Base-by-base conservation (phyloP, 257 asterid genomes). In the Lycium barbarum region DNA sequence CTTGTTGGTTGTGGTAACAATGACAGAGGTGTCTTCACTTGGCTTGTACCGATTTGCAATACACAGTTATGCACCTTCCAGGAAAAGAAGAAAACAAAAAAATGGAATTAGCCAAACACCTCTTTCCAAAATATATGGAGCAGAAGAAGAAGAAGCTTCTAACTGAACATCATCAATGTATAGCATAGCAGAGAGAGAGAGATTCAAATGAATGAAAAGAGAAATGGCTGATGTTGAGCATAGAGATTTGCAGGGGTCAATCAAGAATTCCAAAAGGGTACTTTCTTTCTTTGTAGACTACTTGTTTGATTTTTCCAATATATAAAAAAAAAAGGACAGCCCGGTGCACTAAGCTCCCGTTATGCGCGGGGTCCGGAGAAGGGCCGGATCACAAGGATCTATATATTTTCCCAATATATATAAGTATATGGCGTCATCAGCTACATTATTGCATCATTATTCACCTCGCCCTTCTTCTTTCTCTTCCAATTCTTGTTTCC, bases 391-490 rank as follows among this genome's bases (percentile, higher is more conserved):
- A n/a, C n/a, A n/a, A n/a, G n/a, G n/a, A n/a, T n/a, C n/a, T n/a
- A n/a, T n/a, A n/a, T n/a, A 5, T 38, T 38, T 38, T 38, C n/a
- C n/a, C 58, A 18, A 40, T 68, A 43, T 85, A 62, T 35, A 89
- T 91, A 26, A 26, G 33, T 26, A 26, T 26, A 26, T 26, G 94
- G 91, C 93, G 63, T 84, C 84, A 54, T 76, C 92, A 54, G 83
- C 91, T 22, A 88, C 91, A 87, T 84, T 91, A 84, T 68, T 85
- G 80, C 90, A 84, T 87, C 80, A 68, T 81, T 80, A 61, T 79
- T 74, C 84, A 84, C 89, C 70, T 55, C 93, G 74, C 88, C 89
- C 40, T 68, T 67, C 57, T 88, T 90, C 93, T 10, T 83, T 94
- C 84, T 92, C 86, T 22, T 83, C 80, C 4, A 78, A 15, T 70